Conservation (phyloP, 768 basidiomycete genomes). For the Suillus hirtellus region DNA sequence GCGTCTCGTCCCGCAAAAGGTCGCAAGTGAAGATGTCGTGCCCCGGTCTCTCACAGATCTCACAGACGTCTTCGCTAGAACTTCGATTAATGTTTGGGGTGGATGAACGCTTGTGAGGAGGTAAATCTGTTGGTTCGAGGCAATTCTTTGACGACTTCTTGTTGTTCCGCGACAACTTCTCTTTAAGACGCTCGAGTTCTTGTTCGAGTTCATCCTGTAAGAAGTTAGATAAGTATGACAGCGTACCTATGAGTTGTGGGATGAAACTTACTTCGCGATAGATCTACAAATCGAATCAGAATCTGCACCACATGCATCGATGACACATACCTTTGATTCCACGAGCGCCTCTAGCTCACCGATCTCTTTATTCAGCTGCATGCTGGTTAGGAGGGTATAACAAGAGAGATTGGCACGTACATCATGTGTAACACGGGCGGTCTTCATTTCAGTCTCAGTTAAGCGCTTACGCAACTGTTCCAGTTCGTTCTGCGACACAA, state of each 20-base stretch:
- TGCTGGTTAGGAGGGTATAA: constrained; percentile 6
- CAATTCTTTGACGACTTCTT: constrained; percentile 59
- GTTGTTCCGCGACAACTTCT: constrained; percentile 58
- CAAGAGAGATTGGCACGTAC: constrained; percentile 39
- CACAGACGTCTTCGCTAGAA: constrained; percentile 56
- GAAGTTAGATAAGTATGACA: constrained; percentile 1
- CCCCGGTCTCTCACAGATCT: constrained; percentile 82
- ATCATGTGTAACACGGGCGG: constrained; percentile 65
- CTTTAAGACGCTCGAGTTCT: constrained; percentile 75
- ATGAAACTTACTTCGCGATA: constrained; percentile 68
- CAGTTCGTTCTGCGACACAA: constrained; percentile 50
- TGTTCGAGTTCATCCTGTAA: constrained; percentile 81
- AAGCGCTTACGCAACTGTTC: constrained; percentile 72
- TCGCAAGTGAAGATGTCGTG: constrained; percentile 88
- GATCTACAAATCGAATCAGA: constrained; percentile 49
- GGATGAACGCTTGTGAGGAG: constrained; percentile 23
- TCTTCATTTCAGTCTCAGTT: constrained; percentile 74
- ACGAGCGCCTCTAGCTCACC: constrained; percentile 89
- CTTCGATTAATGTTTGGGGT: constrained; percentile 25
- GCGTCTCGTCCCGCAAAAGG: constrained; percentile 59
- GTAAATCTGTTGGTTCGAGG: constrained; percentile 37
- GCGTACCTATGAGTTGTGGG: neutral
- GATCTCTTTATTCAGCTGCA: constrained; percentile 87
- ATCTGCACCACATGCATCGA: neutral
- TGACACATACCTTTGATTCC: constrained; percentile 77